These are phyloP conservation scores for Quercus berberidifolia DNA, from an alignment of 306 rosid species.

Conservation along the genomic window DNA sequence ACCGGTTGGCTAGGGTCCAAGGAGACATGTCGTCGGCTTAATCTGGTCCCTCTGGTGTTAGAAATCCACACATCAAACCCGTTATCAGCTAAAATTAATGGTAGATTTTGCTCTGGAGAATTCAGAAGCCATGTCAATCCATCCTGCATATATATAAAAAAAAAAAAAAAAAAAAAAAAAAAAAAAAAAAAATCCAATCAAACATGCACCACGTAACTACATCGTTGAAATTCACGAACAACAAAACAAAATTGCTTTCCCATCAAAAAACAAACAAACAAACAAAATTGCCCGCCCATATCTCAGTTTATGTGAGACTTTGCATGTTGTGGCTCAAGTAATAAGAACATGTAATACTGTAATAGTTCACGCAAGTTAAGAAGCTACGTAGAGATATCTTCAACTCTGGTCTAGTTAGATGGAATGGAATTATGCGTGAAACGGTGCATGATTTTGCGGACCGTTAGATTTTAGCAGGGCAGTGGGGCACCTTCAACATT, in stretches of 20 bases:
- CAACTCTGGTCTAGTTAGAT: too few species aligned
- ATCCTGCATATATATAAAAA: constrained; percentile 49
- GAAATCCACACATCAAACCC: constrained; percentile 90
- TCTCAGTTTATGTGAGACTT: background rate
- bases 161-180: background rate
- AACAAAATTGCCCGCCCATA: constrained; percentile 12
- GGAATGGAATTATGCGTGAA: background rate
- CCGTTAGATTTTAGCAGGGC: background rate
- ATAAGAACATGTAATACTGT: background rate
- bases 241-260: background rate
- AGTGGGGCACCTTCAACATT: background rate
- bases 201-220: background rate
- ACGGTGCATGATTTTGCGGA: constrained; percentile 23
- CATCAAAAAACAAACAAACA: background rate
- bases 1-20: constrained; percentile 46
- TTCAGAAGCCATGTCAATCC: constrained; percentile 76
- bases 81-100: constrained; percentile 72
- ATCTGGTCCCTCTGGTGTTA: constrained; percentile 82
- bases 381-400: background rate
- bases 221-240: background rate
- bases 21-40: constrained; percentile 57
- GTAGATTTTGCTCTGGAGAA: constrained; percentile 65
- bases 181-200: background rate
- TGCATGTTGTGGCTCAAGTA: background rate
- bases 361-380: background rate